A percentile compares a stretch with the other conserved stretches of the same genome.
Evolutionary conservation across 1,284 basidiomycete species (phyloP).

Genomic region (Amylostereum areolatum): DNA sequence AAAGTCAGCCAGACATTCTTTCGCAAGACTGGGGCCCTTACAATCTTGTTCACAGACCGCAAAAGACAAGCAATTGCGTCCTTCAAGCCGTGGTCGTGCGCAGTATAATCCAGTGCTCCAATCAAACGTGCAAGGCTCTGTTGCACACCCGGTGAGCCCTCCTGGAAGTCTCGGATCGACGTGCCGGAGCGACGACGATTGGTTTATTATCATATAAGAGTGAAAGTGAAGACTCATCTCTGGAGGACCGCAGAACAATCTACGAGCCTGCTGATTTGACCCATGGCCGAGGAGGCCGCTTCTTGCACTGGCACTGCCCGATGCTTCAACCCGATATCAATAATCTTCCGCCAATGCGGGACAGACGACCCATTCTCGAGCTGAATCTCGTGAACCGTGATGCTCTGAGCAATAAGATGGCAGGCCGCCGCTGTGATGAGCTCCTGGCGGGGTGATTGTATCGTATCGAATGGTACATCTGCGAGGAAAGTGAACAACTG

Average conservation of each 20-base stretch:
- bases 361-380: conserved; percentile 32
- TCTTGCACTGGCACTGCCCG: conserved; percentile 65
- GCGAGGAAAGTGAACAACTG: conserved; percentile 57
- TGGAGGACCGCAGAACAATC: conserved; percentile 58
- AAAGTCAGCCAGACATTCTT: conserved; percentile 17
- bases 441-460: conserved; percentile 71
- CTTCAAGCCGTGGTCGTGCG: conserved; percentile 44
- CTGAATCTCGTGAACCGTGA: conserved; percentile 52
- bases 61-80: conserved; percentile 56
- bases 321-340: conserved; percentile 73
- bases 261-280: conserved; percentile 56
- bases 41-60: conserved; percentile 48
- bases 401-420: conserved; percentile 58
- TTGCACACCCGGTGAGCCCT: conserved; percentile 51
- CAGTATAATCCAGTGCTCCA: conserved; percentile 64
- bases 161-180: conserved; percentile 62
- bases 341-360: conserved; percentile 60
- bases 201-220: no score
- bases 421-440: conserved; percentile 74
- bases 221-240: conserved; percentile 50
- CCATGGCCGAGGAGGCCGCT: conserved; percentile 62
- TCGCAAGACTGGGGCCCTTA: conserved; percentile 25
- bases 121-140: conserved; percentile 78
- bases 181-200: conserved; percentile 27
- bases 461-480: conserved; percentile 45